A percentile compares a stretch with the other conserved stretches of the same genome.
Evolutionary conservation across 176 grass and related monocot species (phyloP).

Genomic region (Themeda triandra): DNA sequence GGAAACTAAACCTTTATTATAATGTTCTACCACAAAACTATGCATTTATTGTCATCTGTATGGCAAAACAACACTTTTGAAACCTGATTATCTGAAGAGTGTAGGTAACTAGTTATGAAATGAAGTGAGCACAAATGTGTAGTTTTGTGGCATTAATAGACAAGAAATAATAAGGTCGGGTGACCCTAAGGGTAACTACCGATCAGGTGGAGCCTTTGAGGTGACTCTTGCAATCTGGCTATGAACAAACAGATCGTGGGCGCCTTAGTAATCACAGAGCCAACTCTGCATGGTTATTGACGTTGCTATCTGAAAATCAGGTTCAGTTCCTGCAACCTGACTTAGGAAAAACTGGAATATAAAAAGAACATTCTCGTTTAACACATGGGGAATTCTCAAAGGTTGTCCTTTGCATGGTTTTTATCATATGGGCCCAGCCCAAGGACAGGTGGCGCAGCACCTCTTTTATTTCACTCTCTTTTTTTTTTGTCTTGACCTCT

Average conservation of each 20-base stretch:
- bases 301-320: neutral
- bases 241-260: neutral
- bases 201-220: neutral
- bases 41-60: neutral
- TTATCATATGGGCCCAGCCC: neutral
- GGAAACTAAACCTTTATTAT: neutral
- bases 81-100: neutral
- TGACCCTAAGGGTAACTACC: neutral
- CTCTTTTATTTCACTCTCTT: neutral
- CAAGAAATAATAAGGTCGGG: neutral
- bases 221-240: neutral
- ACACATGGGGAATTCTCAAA: neutral
- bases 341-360: neutral
- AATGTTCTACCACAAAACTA: neutral
- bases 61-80: neutral
- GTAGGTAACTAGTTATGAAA: neutral
- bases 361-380: neutral
- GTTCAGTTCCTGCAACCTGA: neutral
- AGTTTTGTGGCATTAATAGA: neutral
- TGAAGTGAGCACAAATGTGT: neutral
- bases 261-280: neutral
- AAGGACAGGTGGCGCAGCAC: neutral
- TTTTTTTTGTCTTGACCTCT: neutral
- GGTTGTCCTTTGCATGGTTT: neutral
- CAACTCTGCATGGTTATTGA: neutral